A percentile compares a stretch with the other conserved stretches of the same genome.
phyloP scores from a whole-genome alignment of 345 rosid species.

The Camelina sativa region DNA sequence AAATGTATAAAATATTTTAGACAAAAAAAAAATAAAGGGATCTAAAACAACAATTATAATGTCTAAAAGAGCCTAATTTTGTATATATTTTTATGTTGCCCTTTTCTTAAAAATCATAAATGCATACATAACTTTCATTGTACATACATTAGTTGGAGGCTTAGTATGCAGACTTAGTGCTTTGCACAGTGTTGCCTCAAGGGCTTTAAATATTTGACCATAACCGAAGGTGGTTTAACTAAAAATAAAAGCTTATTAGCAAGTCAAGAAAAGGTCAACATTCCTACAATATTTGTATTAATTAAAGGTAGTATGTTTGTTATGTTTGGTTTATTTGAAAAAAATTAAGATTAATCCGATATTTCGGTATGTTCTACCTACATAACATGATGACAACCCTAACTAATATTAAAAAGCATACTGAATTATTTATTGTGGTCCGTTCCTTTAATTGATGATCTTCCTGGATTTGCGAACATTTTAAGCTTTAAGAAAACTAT shows the following conservation, averaged over 20 bases:
- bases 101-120: too few species aligned
- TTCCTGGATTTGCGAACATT: slow-evolving; percentile 42
- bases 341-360: too few species aligned
- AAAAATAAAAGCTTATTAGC: neutral
- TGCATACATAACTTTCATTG: neutral
- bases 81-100: too few species aligned
- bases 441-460: slow-evolving; percentile 17
- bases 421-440: slow-evolving; percentile 16
- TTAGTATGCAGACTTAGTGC: slow-evolving; percentile 35
- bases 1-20: too few species aligned
- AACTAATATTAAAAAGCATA: neutral
- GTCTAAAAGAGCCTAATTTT: too few species aligned
- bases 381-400: slow-evolving; percentile 10
- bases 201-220: neutral
- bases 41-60: too few species aligned
- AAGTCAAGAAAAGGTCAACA: neutral
- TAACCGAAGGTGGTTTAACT: neutral
- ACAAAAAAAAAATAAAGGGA: too few species aligned
- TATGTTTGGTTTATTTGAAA: too few species aligned
- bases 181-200: slow-evolving; percentile 29
- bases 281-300: neutral
- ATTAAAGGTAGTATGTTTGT: neutral
- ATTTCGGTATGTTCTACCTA: slow-evolving; percentile 10
- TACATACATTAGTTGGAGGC: neutral
- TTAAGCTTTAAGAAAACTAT: slow-evolving; percentile 28